Conservation (phyloP, 768 basidiomycete genomes). For the Serendipita indica region DNA sequence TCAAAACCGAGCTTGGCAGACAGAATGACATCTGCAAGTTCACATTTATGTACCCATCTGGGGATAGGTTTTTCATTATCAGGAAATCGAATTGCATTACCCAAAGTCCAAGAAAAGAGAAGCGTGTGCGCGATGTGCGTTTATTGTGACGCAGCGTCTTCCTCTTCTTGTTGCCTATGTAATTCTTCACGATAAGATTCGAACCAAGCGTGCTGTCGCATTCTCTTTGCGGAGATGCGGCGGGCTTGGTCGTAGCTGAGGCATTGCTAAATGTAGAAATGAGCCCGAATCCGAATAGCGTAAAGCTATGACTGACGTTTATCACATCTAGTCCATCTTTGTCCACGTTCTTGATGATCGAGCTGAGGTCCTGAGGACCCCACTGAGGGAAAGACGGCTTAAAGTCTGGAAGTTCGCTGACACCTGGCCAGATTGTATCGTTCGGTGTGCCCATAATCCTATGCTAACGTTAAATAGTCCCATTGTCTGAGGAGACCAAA, state of each 20-base stretch:
- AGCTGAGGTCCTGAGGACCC: constrained; percentile 21
- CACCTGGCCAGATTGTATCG: constrained; percentile 85
- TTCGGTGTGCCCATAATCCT: constrained; percentile 91
- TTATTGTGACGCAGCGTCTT: neutral
- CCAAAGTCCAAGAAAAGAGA: too few species aligned
- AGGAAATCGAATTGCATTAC: too few species aligned
- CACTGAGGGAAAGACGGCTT: constrained; percentile 96
- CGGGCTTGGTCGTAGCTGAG: constrained; percentile 7
- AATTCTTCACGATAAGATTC: neutral
- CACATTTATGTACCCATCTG: too few species aligned
- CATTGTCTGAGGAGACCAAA: constrained; percentile 6
- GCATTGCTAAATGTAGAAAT: neutral
- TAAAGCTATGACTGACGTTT: neutral
- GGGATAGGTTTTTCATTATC: too few species aligned
- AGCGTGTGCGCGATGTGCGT: too few species aligned
- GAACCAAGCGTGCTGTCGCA: neutral
- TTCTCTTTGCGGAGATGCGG: neutral
- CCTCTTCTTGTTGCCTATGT: neutral
- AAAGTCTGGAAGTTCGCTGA: constrained; percentile 79
- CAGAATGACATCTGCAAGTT: too few species aligned
- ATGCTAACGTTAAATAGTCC: neutral
- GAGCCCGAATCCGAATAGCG: neutral
- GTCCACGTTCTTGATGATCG: neutral
- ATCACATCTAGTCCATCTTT: neutral
- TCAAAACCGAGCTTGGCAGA: too few species aligned